A percentile compares a stretch with the other conserved stretches of the same genome.
phyloP scores from a whole-genome alignment of 148 eudicot genomes.

The Spergularia marina region DNA sequence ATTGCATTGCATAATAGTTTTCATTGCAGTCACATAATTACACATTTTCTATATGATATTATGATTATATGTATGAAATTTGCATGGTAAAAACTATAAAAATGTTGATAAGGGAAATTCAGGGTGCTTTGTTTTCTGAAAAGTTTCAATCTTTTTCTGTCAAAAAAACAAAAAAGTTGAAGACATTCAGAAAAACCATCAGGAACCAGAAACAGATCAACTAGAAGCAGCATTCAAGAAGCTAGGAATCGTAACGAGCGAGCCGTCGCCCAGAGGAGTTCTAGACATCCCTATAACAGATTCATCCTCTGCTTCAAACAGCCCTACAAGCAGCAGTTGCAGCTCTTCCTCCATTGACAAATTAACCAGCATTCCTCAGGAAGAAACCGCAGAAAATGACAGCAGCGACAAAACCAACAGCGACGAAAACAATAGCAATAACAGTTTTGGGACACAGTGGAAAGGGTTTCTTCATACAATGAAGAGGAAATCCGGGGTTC shows the following conservation, averaged over 20 bases:
- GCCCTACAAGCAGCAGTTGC: constrained; percentile 32
- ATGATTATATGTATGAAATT: background rate
- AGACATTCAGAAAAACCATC: constrained; percentile 26
- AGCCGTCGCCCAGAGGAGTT: constrained; percentile 74
- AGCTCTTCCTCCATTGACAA: constrained; percentile 30
- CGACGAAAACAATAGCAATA: background rate
- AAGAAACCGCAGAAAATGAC: background rate
- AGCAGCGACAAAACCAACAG: no score
- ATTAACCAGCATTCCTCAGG: background rate
- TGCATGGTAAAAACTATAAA: background rate
- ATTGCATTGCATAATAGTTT: background rate
- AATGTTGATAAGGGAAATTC: background rate
- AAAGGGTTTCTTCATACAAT: constrained; percentile 45
- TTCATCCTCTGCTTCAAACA: constrained; percentile 38
- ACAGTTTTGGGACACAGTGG: constrained; percentile 36
- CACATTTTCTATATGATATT: no score
- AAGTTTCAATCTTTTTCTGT: background rate
- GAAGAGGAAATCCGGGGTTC: constrained; percentile 49
- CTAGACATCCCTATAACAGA: constrained; percentile 49
- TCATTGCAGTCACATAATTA: no score
- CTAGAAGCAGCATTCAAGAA: constrained; percentile 6
- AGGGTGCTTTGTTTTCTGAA: constrained; percentile 22
- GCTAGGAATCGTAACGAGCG: constrained; percentile 17
- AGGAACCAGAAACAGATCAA: constrained; percentile 28
- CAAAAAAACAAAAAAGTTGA: background rate